These are phyloP conservation scores for Neurospora sp. DNA, from an alignment of 495 filamentous ascomycete species.

Conservation along the genomic window DNA sequence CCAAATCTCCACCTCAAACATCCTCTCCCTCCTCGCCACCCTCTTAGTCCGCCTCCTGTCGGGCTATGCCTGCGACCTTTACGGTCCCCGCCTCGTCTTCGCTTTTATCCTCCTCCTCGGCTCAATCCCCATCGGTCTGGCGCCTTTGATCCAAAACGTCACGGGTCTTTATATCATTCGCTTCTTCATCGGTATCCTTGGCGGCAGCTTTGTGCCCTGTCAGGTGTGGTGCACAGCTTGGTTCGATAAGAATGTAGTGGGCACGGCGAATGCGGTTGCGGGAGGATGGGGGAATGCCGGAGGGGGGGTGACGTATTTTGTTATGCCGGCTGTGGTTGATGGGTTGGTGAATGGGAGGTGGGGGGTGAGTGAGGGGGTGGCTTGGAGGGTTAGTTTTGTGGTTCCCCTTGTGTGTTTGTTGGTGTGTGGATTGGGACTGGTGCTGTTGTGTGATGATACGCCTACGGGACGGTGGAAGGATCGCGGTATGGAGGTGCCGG, in stretches of 20 bases:
- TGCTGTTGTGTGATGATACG: slow-evolving; percentile 72
- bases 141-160: slow-evolving; percentile 62
- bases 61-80: slow-evolving; percentile 76
- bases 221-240: slow-evolving; percentile 95
- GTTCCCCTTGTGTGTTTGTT: slow-evolving; percentile 74
- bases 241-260: slow-evolving; percentile 93
- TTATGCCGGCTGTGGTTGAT: slow-evolving; percentile 90
- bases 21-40: slow-evolving; percentile 75
- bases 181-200: slow-evolving; percentile 91
- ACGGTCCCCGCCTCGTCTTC: slow-evolving; percentile 75
- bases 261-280: slow-evolving; percentile 78
- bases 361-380: slow-evolving; percentile 51
- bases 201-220: slow-evolving; percentile 85
- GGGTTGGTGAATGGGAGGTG: slow-evolving; percentile 48
- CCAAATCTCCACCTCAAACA: slow-evolving; percentile 88
- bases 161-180: slow-evolving; percentile 65
- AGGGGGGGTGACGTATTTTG: slow-evolving; percentile 79
- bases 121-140: slow-evolving; percentile 71
- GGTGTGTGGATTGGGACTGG: slow-evolving; percentile 51
- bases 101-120: slow-evolving; percentile 64
- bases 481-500: too few species aligned
- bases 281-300: slow-evolving; percentile 86
- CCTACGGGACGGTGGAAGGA: slow-evolving; percentile 78
- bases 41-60: slow-evolving; percentile 73
- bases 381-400: slow-evolving; percentile 79